Percentiles rank a stretch among this genome's conserved stretches.
Conservation (phyloP, 2,329 filamentous ascomycete genomes). For the Fusarium floridanum region DNA sequence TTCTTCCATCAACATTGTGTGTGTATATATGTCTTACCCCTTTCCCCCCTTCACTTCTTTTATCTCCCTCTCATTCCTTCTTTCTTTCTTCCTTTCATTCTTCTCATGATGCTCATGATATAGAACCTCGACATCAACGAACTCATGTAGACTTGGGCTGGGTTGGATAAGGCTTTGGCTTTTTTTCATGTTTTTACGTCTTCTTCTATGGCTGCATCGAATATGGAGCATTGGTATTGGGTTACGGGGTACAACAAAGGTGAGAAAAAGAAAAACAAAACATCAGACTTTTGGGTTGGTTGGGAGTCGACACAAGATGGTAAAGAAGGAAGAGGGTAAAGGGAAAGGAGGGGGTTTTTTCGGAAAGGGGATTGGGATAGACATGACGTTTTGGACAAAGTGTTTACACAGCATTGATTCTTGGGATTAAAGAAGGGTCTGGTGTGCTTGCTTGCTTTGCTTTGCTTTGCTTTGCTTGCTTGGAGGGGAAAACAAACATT, state of each 20-base stretch:
- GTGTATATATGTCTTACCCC: slow-evolving; percentile 1
- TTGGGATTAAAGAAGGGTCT: not conserved
- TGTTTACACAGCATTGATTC: slow-evolving; percentile 7
- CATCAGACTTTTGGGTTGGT: not conserved
- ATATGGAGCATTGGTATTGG: slow-evolving; percentile 7
- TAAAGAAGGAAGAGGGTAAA: not conserved
- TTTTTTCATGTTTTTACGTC: not conserved
- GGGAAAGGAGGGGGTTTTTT: not conserved
- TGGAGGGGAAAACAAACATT: not conserved
- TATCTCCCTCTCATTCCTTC: not conserved
- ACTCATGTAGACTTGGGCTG: slow-evolving; percentile 11
- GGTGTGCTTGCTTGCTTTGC: not conserved
- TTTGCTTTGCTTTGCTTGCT: not conserved
- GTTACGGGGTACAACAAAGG: not conserved
- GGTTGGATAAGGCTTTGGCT: not conserved
- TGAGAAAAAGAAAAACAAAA: not conserved
- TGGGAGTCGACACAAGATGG: not conserved
- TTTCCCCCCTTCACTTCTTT: not conserved
- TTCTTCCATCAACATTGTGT: slow-evolving; percentile 10
- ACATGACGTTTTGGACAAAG: slow-evolving; percentile 10
- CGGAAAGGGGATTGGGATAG: slow-evolving; percentile 11
- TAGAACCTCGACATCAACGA: slow-evolving; percentile 17
- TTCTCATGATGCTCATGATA: slow-evolving; percentile 18
- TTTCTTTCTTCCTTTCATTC: slow-evolving; percentile 7
- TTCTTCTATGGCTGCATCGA: slow-evolving; percentile 14